phyloP scores from a whole-genome alignment of 108 stramenopile species.

The Discostella pseudostelligera region DNA sequence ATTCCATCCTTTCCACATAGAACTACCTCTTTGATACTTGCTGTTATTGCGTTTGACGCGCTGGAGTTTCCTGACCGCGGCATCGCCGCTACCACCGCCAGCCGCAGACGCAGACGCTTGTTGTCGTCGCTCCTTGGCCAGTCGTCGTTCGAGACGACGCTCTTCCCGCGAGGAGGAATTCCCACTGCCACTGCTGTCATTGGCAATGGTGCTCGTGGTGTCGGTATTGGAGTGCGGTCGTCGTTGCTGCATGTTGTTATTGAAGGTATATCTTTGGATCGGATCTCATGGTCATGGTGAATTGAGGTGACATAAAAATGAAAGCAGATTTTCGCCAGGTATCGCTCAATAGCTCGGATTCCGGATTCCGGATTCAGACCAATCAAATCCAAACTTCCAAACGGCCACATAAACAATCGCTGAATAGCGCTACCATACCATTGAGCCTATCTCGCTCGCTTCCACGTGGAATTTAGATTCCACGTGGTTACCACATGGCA shows the following conservation, averaged over 20 bases:
- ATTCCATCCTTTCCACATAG: neutral
- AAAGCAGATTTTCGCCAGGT: no score
- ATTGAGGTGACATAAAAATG: no score
- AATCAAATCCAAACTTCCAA: no score
- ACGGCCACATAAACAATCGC: no score
- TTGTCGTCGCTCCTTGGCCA: slow-evolving; percentile 33
- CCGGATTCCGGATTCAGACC: no score
- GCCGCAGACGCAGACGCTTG: neutral
- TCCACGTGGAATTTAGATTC: no score
- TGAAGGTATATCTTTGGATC: neutral
- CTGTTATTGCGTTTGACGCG: slow-evolving; percentile 10
- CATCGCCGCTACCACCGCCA: neutral
- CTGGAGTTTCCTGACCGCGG: slow-evolving; percentile 5
- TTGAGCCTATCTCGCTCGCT: no score
- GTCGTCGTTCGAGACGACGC: slow-evolving; percentile 43
- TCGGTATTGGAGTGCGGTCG: slow-evolving; percentile 32
- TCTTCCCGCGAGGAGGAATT: slow-evolving; percentile 22
- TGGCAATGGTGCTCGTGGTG: neutral
- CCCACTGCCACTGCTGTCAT: slow-evolving; percentile 13
- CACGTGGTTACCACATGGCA: no score
- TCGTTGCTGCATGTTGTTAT: slow-evolving; percentile 38
- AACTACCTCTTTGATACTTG: neutral
- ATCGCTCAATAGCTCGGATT: no score
- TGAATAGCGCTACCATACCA: no score
- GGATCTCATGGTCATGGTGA: no score